Evolutionary conservation across 1,284 basidiomycete species (phyloP).

Genomic region (Wallemia ichthyophaga): DNA sequence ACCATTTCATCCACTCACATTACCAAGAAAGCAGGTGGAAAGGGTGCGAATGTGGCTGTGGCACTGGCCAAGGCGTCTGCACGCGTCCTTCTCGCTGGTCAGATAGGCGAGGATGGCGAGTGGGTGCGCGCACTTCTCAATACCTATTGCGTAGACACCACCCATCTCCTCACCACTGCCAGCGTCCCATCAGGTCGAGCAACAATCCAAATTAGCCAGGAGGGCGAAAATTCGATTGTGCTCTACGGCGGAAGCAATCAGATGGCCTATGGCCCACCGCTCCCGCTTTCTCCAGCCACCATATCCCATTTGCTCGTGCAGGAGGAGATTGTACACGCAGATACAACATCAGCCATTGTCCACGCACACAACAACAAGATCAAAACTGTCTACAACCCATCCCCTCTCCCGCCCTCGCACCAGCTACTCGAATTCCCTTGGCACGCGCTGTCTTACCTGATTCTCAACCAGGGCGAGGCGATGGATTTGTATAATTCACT

Average conservation of each 20-base stretch:
- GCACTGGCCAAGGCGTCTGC: constrained; percentile 17
- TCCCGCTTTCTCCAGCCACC: constrained; percentile 4
- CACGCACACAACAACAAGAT: constrained; percentile 10
- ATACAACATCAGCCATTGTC: constrained; percentile 18
- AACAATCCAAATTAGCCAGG: constrained; percentile 18
- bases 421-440: constrained; percentile 20
- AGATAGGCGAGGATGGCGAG: constrained; percentile 15
- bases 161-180: constrained; percentile 10
- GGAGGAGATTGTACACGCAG: constrained; percentile 24
- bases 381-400: constrained; percentile 23
- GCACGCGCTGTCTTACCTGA: constrained; percentile 19
- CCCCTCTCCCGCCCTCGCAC: constrained; percentile 19
- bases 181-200: constrained; percentile 17
- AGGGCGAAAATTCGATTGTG: constrained; percentile 19
- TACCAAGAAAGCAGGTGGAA: constrained; percentile 18
- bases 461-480: constrained; percentile 25
- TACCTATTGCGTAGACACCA: constrained; percentile 14
- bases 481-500: constrained; percentile 10
- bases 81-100: constrained; percentile 15
- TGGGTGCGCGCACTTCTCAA: constrained; percentile 14
- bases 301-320: constrained; percentile 21
- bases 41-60: constrained; percentile 22
- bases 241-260: neutral
- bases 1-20: constrained; percentile 18
- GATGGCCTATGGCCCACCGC: neutral